Evolutionary conservation across 202 grass and related monocot genomes (phyloP).

Genomic region (Setaria viridis): DNA sequence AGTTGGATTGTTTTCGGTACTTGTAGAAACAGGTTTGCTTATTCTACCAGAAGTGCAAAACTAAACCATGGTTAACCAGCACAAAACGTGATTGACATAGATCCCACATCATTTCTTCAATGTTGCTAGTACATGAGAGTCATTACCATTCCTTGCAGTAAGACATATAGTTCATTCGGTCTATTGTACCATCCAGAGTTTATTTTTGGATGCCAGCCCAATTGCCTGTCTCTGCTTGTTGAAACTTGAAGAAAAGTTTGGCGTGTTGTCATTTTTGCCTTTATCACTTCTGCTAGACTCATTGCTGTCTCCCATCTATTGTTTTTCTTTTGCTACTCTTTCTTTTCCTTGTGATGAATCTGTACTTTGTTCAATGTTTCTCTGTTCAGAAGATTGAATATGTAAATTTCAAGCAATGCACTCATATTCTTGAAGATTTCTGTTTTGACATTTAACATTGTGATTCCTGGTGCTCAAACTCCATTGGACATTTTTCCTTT

Average conservation of each 20-base stretch:
- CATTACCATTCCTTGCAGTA: not conserved
- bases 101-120: not conserved
- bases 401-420: no score
- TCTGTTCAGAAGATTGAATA: no score
- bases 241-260: not conserved
- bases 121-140: no score
- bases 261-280: not conserved
- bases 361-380: not conserved
- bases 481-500: not conserved
- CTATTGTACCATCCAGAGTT: not conserved
- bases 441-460: no score
- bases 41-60: not conserved
- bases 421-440: no score
- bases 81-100: slow-evolving; percentile 10
- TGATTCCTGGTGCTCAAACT: no score
- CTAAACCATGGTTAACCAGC: slow-evolving; percentile 12
- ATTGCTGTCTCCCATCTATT: not conserved
- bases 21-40: not conserved
- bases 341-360: slow-evolving; percentile 2
- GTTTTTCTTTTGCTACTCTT: not conserved
- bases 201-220: not conserved
- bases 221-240: not conserved
- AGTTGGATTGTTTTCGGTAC: not conserved
- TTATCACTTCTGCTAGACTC: not conserved
- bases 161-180: not conserved